Evolutionary conservation across 2,329 filamentous ascomycete species (phyloP).

Genomic region (Botrytis elliptica): DNA sequence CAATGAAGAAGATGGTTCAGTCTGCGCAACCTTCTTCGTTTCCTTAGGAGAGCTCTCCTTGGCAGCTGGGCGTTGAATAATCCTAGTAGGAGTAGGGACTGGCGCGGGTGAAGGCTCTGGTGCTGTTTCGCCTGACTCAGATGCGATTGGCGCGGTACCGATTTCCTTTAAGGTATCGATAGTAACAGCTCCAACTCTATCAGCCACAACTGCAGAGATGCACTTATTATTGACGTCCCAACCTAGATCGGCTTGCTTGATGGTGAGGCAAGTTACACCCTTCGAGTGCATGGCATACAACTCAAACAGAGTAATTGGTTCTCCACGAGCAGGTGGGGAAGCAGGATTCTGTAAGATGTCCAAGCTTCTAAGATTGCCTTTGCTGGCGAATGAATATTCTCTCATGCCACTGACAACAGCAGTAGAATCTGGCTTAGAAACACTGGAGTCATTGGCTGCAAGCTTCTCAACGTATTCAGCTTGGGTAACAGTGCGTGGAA

Average conservation of each 20-base stretch:
- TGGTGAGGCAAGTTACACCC: constrained; percentile 84
- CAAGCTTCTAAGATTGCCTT: constrained; percentile 83
- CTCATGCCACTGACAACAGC: constrained; percentile 96
- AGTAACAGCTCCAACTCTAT: constrained; percentile 69
- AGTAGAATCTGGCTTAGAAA: constrained; percentile 87
- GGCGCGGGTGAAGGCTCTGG: constrained; percentile 27
- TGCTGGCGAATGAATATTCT: constrained; percentile 87
- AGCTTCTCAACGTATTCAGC: constrained; percentile 82
- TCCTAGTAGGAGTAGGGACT: constrained; percentile 32
- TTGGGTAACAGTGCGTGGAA: constrained; percentile 76
- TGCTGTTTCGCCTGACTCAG: constrained; percentile 13
- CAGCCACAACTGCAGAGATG: constrained; percentile 72
- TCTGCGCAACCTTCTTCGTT: constrained; percentile 32
- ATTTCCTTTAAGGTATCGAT: constrained; percentile 62
- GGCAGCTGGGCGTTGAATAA: constrained; percentile 32
- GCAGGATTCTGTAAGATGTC: constrained; percentile 78
- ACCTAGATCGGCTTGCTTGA: constrained; percentile 86
- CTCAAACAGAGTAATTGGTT: constrained; percentile 81
- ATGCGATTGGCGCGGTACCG: constrained; percentile 24
- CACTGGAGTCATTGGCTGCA: constrained; percentile 65
- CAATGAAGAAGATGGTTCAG: constrained; percentile 26
- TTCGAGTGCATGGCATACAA: constrained; percentile 97
- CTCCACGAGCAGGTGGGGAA: constrained; percentile 56
- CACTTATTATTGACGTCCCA: constrained; percentile 92
- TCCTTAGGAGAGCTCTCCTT: constrained; percentile 35